Evolutionary conservation across 345 rosid species (phyloP).

Genomic region (Noccaea caerulescens): DNA sequence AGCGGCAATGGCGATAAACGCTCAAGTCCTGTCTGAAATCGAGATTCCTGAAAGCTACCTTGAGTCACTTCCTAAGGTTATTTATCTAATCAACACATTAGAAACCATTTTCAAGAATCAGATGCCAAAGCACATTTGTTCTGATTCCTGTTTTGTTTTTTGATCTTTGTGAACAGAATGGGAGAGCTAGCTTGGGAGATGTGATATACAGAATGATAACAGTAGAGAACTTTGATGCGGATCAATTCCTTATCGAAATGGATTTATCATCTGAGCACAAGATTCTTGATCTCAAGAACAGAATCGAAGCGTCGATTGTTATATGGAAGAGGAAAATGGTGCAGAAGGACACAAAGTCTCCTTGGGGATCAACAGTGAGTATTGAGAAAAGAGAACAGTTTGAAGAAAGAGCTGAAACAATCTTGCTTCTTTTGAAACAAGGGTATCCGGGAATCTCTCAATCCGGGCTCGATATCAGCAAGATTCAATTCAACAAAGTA

Average conservation of each 20-base stretch:
- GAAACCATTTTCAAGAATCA: not conserved
- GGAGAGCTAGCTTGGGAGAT: conserved; percentile 89
- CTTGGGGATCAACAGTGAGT: conserved; percentile 87
- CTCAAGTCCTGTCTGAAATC: conserved; percentile 86
- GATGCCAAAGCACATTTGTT: not conserved
- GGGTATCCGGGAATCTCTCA: conserved; percentile 80
- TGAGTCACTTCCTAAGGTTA: conserved; percentile 84
- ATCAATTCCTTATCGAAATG: conserved; percentile 67
- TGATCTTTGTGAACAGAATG: conserved; percentile 55
- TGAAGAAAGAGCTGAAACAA: conserved; percentile 90
- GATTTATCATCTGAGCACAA: conserved; percentile 82
- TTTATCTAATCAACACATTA: conserved; percentile 29
- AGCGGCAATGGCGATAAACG: conserved; percentile 96
- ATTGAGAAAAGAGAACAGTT: conserved; percentile 85
- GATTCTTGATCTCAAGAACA: conserved; percentile 80
- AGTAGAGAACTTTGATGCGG: conserved; percentile 77
- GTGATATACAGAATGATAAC: conserved; percentile 70
- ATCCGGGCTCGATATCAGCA: conserved; percentile 81
- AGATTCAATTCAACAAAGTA: conserved; percentile 66
- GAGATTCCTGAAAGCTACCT: conserved; percentile 86
- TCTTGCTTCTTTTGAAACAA: conserved; percentile 75
- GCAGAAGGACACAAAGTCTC: conserved; percentile 75
- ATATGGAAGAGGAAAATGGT: conserved; percentile 91
- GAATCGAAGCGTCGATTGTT: conserved; percentile 85
- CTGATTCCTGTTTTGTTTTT: conserved; percentile 8